These are phyloP conservation scores for Cryphonectria parasitica DNA, from an alignment of 2,329 filamentous ascomycete genomes.

Conservation along the genomic window DNA sequence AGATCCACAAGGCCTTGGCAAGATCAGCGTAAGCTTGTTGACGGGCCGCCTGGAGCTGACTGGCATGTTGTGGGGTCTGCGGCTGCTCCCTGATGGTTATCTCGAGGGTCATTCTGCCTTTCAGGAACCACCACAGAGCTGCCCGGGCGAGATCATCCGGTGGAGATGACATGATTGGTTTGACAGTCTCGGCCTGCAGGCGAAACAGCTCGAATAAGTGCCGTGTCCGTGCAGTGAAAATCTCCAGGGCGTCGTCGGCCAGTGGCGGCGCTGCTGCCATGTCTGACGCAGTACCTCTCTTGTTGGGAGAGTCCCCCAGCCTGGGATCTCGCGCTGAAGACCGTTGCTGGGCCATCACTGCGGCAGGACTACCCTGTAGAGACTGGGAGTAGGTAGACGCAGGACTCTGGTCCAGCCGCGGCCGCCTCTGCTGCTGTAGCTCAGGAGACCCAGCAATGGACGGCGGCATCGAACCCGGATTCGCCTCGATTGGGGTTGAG, in stretches of 20 bases:
- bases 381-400: slow-evolving; percentile 37
- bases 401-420: slow-evolving; percentile 47
- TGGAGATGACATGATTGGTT: slow-evolving; percentile 65
- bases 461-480: slow-evolving; percentile 25
- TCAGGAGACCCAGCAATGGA: slow-evolving; percentile 31
- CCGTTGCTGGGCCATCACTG: slow-evolving; percentile 33
- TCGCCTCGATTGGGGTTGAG: slow-evolving; percentile 33
- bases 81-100: slow-evolving; percentile 68
- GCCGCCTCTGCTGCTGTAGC: slow-evolving; percentile 29
- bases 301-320: slow-evolving; percentile 31
- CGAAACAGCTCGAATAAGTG: slow-evolving; percentile 78
- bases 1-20: slow-evolving; percentile 86
- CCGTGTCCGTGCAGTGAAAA: slow-evolving; percentile 71
- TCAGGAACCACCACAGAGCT: slow-evolving; percentile 88
- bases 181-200: slow-evolving; percentile 74
- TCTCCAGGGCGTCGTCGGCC: slow-evolving; percentile 68
- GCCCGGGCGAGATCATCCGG: slow-evolving; percentile 72
- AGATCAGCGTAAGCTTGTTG: slow-evolving; percentile 86
- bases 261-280: slow-evolving; percentile 33
- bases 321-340: slow-evolving; percentile 33
- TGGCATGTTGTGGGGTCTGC: slow-evolving; percentile 55
- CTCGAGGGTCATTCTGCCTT: slow-evolving; percentile 78
- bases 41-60: slow-evolving; percentile 57
- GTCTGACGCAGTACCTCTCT: slow-evolving; percentile 25
- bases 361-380: slow-evolving; percentile 28